These are phyloP conservation scores for Talaromyces pinophilus DNA, from an alignment of 2,329 filamentous ascomycete genomes.

Conservation along the genomic window DNA sequence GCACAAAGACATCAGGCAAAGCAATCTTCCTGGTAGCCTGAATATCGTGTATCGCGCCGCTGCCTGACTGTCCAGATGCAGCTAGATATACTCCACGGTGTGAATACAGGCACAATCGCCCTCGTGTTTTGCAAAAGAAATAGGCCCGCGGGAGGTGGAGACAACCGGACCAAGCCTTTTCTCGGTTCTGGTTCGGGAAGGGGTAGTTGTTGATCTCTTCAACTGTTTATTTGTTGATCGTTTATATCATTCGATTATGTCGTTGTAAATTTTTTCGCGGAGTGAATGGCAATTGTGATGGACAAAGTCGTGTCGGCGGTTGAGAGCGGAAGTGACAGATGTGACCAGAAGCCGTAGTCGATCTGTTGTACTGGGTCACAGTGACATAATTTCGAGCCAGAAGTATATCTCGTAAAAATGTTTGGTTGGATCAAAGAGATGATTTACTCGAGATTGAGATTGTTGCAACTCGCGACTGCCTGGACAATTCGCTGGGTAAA, in stretches of 20 bases:
- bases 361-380: conserved; percentile 8
- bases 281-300: neutral
- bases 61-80: neutral
- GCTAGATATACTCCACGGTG: neutral
- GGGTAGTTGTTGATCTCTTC: neutral
- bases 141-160: conserved; percentile 22
- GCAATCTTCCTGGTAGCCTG: neutral
- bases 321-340: conserved; percentile 1
- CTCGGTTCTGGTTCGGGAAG: conserved; percentile 19
- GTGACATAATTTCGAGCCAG: conserved; percentile 6
- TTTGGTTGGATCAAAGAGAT: neutral
- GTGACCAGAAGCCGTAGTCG: conserved; percentile 10
- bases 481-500: no score
- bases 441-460: neutral
- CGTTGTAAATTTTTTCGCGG: neutral
- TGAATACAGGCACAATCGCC: neutral
- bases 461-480: neutral
- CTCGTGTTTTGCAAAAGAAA: neutral
- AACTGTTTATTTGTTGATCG: neutral
- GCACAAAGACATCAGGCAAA: conserved; percentile 3
- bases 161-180: conserved; percentile 21
- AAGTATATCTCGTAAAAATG: neutral
- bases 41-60: neutral
- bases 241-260: neutral
- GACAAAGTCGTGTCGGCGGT: neutral